Evolutionary conservation across 179 eudicot genomes (phyloP).

Genomic region (Beta macrorhiza): DNA sequence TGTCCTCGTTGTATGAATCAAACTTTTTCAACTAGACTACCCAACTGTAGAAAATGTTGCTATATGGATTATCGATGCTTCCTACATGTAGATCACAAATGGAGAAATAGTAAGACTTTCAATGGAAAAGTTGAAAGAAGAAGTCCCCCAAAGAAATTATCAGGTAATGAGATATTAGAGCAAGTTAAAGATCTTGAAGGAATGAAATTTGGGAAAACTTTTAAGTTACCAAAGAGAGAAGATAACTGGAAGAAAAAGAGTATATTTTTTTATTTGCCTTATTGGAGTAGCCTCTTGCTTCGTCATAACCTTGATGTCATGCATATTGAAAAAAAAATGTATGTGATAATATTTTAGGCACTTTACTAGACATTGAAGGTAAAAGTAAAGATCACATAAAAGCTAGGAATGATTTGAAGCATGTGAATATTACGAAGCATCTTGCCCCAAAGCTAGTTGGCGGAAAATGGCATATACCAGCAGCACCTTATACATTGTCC

Average conservation of each 20-base stretch:
- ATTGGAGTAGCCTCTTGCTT: no score
- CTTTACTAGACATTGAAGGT: constrained; percentile 15
- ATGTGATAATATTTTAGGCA: constrained; percentile 25
- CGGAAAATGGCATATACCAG: neutral
- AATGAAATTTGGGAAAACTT: neutral
- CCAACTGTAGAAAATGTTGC: no score
- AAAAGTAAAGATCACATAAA: constrained; percentile 19
- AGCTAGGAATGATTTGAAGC: constrained; percentile 16
- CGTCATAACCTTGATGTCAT: no score
- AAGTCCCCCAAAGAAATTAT: neutral
- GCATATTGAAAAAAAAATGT: constrained; percentile 18
- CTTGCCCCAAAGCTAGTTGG: neutral
- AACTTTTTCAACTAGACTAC: no score
- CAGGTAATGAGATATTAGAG: neutral
- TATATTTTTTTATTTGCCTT: constrained; percentile 14
- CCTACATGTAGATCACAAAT: no score
- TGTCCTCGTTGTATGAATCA: no score
- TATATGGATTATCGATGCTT: no score
- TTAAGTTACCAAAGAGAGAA: neutral
- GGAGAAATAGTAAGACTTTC: neutral
- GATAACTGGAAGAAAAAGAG: constrained; percentile 5
- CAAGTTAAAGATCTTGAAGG: neutral
- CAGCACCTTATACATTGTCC: constrained; percentile 11
- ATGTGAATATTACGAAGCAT: constrained; percentile 9
- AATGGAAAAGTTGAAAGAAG: neutral